Evolutionary conservation across 2,329 filamentous ascomycete species (phyloP).

Genomic region (Fusarium gaditjirri): DNA sequence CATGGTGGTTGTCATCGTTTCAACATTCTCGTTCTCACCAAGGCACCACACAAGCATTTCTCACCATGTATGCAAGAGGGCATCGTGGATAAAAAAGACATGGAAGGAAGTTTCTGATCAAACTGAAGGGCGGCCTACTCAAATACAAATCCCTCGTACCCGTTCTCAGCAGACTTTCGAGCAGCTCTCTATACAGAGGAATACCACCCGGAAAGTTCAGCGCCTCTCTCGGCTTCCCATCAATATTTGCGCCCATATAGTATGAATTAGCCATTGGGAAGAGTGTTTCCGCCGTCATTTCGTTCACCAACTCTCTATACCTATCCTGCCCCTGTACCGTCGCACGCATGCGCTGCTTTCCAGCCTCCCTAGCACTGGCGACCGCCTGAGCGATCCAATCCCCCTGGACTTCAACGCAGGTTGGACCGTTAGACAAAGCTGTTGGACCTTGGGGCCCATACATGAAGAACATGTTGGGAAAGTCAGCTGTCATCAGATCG

Average conservation of each 20-base stretch:
- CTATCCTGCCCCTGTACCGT: neutral
- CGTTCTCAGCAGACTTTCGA: neutral
- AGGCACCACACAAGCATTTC: too few species aligned
- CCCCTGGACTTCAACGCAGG: neutral
- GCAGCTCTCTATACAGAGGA: neutral
- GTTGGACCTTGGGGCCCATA: neutral
- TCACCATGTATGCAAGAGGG: too few species aligned
- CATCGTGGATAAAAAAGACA: too few species aligned
- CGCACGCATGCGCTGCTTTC: neutral
- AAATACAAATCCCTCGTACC: neutral
- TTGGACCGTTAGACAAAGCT: neutral
- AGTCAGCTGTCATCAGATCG: neutral
- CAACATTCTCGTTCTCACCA: too few species aligned
- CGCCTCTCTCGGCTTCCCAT: neutral
- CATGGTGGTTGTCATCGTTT: too few species aligned
- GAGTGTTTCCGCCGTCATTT: neutral
- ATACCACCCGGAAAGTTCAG: accelerated
- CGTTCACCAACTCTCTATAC: neutral
- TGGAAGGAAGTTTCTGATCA: too few species aligned
- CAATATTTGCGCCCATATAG: too few species aligned
- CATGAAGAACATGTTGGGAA: conserved; percentile 4
- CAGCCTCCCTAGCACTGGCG: accelerated
- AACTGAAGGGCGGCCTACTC: too few species aligned
- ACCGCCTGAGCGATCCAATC: neutral
- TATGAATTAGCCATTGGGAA: neutral